A percentile compares a stretch with the other conserved stretches of the same genome.
phyloP scores from a whole-genome alignment of 441 rosid species.

The Brassica balearica region DNA sequence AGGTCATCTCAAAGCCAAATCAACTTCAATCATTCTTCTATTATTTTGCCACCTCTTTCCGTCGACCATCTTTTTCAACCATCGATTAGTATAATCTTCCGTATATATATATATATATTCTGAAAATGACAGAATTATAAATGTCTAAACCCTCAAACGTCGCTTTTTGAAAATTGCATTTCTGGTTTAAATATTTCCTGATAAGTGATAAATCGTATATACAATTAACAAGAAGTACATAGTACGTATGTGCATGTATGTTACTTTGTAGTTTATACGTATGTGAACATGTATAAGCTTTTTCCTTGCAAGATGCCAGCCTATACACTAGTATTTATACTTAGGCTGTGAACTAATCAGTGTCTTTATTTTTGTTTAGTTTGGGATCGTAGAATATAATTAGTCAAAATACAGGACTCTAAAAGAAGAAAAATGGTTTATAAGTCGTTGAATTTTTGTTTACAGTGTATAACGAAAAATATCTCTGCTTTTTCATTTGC shows the following conservation, averaged over 20 bases:
- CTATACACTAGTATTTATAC: neutral
- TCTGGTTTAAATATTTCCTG: conserved; percentile 11
- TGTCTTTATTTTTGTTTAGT: neutral
- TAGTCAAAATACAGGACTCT: neutral
- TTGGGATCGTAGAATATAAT: neutral
- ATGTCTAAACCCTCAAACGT: too few relatives aligned
- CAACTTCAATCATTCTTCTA: neutral
- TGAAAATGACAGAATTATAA: neutral
- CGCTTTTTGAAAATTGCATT: neutral
- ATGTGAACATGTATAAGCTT: neutral
- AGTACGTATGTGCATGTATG: neutral
- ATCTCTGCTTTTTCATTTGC: neutral
- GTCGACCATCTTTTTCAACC: neutral
- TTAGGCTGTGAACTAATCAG: neutral
- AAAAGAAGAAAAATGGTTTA: too few relatives aligned
- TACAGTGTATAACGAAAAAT: neutral
- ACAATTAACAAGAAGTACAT: neutral
- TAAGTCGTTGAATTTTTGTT: neutral
- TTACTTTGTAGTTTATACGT: neutral
- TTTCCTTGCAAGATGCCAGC: conserved; percentile 5
- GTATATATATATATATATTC: neutral
- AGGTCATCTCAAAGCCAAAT: too few relatives aligned
- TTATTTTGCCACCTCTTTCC: neutral
- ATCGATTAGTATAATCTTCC: too few relatives aligned
- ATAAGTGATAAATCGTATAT: neutral